Base-by-base conservation (phyloP, 176 grass and related monocot genomes). In the Bromus sterilis region DNA sequence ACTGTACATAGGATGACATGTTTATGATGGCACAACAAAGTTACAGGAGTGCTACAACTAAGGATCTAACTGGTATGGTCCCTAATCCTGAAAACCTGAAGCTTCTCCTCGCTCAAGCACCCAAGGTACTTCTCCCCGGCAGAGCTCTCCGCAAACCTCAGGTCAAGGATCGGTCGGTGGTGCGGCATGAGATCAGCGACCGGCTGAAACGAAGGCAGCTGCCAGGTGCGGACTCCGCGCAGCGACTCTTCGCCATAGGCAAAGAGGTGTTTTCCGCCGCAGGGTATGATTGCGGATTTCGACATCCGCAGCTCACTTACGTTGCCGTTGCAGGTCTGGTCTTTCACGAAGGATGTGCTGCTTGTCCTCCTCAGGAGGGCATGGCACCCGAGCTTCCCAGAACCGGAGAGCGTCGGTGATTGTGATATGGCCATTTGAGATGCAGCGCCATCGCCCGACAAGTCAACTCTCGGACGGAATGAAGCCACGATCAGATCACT, bases 281-380 rank as follows among this genome's bases (percentile, higher is more conserved):
- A 80, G 11, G 83, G 85, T 64, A 97, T 81, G 72, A 98, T 89
- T 41, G 88, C 82, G 1, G 92, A 98, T 69, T 87, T 98, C 1
- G 88, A 83, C 95, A 98, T 93, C 13, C 95, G 82, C 82, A 91
- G 36, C 26, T 89, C 86, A n/a, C 89, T 98, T 8, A 98, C 88
- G 1, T 59, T 56, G 37, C 88, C 90, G 20, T 61, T 48, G 62
- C 90, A 88, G 57, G 63, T 48, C 49, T 78, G 80, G 42, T 80
- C 87, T 71, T 40, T 83, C 32, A 41, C 35, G 18, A 83, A 92
- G 66, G 83, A 92, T 34, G 74, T 82, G 56, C 60, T 11, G 37
- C 81, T 55, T 29, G 49, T 30, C 71, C 74, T 89, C 74, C 82
- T 90, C 18, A 97, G 76, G 73, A 94, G 87, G 44, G 86, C 65